Evolutionary conservation across 495 filamentous ascomycete species (phyloP), one percentile per base, ranked within the genome.

Genomic region (Aspergillus avenaceus): DNA sequence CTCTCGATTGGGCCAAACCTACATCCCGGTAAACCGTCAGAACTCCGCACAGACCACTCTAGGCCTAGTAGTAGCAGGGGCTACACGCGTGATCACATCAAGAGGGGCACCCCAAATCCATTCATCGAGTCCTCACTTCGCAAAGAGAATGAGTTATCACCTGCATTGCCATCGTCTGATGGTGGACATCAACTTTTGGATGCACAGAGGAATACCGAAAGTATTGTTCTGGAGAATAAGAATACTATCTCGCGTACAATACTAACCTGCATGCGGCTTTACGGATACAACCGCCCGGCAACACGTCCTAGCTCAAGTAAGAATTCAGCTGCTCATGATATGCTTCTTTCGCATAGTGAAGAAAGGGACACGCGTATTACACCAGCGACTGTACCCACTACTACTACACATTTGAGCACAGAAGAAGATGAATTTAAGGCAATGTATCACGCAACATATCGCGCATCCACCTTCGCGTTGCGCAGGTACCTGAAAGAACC

Each of bases 361-460:
- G 49, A 47, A 13, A 55, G 46, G 22, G 54, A 58, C 16, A 2
- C 52, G 21, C 51, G 51, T 16, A 42, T 50, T 8, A 29, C 49
- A 12, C 25, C 22, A 19, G 45, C 41, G 9, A 46, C 32, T 11
- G 29, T 44, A 22, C 22, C 32, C 12, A 19, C 48, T 3, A 48
- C 62, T 7, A 50, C 52, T 27, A 56, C 59, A 5, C 47, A 50
- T 7, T 53, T 56, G 0, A 47, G 46, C 0, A 55, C 61, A 0
- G 75, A 80, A 24, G 77, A 79, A 37, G 81, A 84, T 54, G 81
- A 84, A 41, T 86, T 82, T 61, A 86, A 85, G 59, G 56, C 75
- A 8, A 76, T 85, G 63, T 86, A 86, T 45, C 83, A 86, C 52
- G 81, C 83, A 41, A 81, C 79, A 0, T 84, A 77, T 53, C 84